Evolutionary conservation across 768 basidiomycete genomes (phyloP).

Genomic region (Phaeotremella skinneri): DNA sequence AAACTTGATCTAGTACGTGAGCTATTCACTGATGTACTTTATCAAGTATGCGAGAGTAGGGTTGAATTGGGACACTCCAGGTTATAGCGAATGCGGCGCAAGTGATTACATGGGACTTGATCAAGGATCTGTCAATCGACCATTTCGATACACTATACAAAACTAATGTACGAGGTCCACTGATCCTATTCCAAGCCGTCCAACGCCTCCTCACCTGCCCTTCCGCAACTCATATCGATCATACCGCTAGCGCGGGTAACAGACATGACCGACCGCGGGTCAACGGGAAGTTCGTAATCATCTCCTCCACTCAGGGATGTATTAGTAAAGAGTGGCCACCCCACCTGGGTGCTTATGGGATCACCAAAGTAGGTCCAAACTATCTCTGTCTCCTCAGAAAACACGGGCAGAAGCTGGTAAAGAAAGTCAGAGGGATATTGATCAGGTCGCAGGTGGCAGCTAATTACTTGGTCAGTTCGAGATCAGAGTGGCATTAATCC

Average conservation of each 20-base stretch:
- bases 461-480: neutral
- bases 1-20: neutral
- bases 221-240: neutral
- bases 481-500: neutral
- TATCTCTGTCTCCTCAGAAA: too few species aligned
- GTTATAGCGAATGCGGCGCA: neutral
- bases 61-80: too few species aligned
- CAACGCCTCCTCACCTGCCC: neutral
- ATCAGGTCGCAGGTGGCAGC: neutral
- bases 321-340: conserved; percentile 2
- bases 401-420: too few species aligned
- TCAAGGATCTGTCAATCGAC: neutral
- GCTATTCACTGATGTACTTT: neutral
- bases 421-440: neutral
- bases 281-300: neutral
- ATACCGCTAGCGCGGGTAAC: neutral
- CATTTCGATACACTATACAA: neutral
- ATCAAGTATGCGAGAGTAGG: neutral
- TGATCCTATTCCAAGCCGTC: conserved; percentile 2
- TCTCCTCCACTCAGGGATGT: neutral
- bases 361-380: conserved; percentile 1
- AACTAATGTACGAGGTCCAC: neutral
- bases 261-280: too few species aligned
- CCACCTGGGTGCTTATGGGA: conserved; percentile 1
- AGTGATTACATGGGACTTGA: neutral